phyloP scores from a whole-genome alignment of 495 filamentous ascomycete species.

The Pseudotulostoma volvatum region DNA sequence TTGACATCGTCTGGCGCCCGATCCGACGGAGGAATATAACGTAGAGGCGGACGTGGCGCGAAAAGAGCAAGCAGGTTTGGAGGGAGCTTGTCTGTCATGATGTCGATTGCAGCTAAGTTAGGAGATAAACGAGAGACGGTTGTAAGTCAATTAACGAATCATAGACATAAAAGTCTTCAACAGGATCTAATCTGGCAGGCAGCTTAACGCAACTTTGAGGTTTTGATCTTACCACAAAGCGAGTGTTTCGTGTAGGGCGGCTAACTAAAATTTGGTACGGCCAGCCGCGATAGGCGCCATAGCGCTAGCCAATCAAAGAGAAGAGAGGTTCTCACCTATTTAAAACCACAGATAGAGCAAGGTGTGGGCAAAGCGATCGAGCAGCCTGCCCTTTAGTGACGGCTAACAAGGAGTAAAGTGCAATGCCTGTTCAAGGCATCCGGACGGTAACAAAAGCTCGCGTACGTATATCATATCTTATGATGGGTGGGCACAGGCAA shows the following conservation, averaged over 20 bases:
- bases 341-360: neutral
- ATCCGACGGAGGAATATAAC: conserved; percentile 74
- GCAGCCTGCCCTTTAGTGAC: neutral
- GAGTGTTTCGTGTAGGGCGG: no score
- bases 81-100: conserved; percentile 91
- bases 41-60: conserved; percentile 77
- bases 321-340: neutral
- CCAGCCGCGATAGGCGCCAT: neutral
- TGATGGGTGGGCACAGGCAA: neutral
- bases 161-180: no score
- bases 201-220: no score
- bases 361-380: neutral
- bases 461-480: neutral
- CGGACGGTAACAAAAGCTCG: neutral
- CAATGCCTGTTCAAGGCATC: neutral
- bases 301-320: neutral
- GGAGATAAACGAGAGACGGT: no score
- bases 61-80: conserved; percentile 87
- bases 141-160: no score
- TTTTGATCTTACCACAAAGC: no score
- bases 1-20: conserved; percentile 67
- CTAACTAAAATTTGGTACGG: no score
- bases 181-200: no score
- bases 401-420: neutral
- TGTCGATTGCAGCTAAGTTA: no score